phyloP scores from a whole-genome alignment of 225 moss, liverwort and hornwort species.

The Anthoceros angustus region DNA sequence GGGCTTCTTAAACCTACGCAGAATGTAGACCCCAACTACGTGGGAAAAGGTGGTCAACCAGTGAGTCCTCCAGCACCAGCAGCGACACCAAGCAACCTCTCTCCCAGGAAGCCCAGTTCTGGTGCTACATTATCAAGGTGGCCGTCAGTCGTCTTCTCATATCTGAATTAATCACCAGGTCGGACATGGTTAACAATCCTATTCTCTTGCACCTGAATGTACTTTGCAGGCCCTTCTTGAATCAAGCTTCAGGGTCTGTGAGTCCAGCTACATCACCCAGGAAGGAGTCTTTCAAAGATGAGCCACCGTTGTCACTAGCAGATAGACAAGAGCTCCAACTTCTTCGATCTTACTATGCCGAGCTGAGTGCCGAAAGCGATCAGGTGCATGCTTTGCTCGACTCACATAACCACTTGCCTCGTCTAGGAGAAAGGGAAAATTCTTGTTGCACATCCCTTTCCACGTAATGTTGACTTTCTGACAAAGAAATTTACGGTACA shows the following conservation, averaged over 20 bases:
- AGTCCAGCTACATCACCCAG: background rate
- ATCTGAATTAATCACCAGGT: background rate
- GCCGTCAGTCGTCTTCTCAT: background rate
- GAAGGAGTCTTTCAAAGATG: background rate
- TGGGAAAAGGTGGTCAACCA: background rate
- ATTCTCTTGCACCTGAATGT: background rate
- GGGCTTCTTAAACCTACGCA: slow-evolving; percentile 23
- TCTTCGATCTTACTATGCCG: background rate
- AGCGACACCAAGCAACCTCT: background rate
- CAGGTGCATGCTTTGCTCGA: background rate
- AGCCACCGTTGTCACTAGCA: background rate
- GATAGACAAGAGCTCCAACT: slow-evolving; percentile 1
- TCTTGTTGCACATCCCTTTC: no score
- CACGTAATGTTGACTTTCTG: background rate
- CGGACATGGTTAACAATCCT: background rate
- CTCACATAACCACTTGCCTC: no score
- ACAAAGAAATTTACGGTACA: no score
- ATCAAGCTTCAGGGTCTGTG: background rate
- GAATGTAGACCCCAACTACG: background rate
- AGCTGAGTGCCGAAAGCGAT: background rate
- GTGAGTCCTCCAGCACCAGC: background rate
- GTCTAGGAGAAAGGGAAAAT: no score
- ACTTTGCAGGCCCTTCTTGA: background rate
- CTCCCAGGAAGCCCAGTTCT: background rate
- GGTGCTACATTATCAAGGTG: background rate